These are phyloP conservation scores for Asterophora lycoperdoides DNA, from an alignment of 768 basidiomycete species.

Conservation along the genomic window DNA sequence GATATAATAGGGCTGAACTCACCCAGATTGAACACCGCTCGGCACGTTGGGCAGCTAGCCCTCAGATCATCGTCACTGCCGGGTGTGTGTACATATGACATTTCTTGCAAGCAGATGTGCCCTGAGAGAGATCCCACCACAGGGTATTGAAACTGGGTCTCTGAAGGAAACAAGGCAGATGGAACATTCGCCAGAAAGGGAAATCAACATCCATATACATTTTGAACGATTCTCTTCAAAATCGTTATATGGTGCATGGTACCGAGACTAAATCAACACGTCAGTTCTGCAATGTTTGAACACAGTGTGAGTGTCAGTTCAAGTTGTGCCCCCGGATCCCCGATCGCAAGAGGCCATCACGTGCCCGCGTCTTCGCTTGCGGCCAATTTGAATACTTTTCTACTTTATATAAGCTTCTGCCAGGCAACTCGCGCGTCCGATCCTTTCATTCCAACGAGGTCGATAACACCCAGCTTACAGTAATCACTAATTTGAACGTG, in stretches of 20 bases:
- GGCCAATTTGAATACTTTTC: no score
- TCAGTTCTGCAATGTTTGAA: no score
- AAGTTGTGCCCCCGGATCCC: no score
- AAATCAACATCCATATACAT: no score
- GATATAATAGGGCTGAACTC: slow-evolving; percentile 11
- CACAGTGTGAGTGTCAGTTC: no score
- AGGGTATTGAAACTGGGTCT: slow-evolving; percentile 56
- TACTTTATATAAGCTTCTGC: no score
- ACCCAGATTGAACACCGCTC: slow-evolving; percentile 51
- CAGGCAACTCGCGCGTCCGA: neutral
- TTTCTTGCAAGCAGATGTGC: slow-evolving; percentile 56
- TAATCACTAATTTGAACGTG: neutral
- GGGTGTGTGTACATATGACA: slow-evolving; percentile 47
- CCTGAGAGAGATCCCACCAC: slow-evolving; percentile 51
- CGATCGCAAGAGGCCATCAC: neutral
- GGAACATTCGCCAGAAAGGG: slow-evolving; percentile 38
- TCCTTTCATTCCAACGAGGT: neutral
- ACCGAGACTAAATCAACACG: no score
- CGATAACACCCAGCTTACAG: neutral
- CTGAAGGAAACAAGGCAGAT: slow-evolving; percentile 52
- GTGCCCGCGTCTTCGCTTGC: neutral
- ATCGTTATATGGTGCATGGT: no score
- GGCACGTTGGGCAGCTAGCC: slow-evolving; percentile 58
- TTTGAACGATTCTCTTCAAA: no score
- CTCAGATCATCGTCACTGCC: slow-evolving; percentile 28